Conservation (phyloP, 345 rosid species). For the Lagerstroemia speciosa region DNA sequence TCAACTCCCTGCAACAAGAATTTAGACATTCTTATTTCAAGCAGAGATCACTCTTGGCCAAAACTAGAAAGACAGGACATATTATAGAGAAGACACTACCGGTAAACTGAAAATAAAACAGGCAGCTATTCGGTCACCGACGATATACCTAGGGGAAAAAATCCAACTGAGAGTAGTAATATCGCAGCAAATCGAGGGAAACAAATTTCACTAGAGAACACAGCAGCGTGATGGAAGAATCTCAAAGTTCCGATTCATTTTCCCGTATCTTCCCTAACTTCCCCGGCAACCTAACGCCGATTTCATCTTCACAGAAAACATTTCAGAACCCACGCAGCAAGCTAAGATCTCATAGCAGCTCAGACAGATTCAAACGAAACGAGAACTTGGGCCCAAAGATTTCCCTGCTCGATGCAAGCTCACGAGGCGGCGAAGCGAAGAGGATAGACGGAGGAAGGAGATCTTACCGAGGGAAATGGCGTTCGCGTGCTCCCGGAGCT, state of each 20-base stretch:
- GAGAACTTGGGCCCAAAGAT: background rate
- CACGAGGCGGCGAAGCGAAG: background rate
- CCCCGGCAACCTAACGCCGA: background rate
- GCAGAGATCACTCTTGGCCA: background rate
- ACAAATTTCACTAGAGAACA: background rate
- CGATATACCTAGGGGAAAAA: background rate
- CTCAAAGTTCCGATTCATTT: background rate
- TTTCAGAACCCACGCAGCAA: too few relatives aligned
- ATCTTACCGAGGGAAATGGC: background rate
- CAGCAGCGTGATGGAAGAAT: background rate
- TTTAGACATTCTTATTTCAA: background rate
- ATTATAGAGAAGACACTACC: background rate
- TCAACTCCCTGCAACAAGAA: background rate
- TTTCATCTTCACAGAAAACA: background rate
- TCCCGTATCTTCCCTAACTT: background rate
- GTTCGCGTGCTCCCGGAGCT: background rate
- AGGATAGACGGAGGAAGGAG: background rate
- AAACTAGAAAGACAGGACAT: background rate
- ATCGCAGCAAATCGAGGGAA: background rate
- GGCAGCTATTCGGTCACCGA: background rate
- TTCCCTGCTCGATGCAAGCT: background rate
- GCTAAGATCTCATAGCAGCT: too few relatives aligned
- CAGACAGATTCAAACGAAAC: background rate
- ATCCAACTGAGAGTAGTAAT: background rate
- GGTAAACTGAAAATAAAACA: background rate